Conservation (phyloP, 306 rosid species). For the Vigna unguiculata region DNA sequence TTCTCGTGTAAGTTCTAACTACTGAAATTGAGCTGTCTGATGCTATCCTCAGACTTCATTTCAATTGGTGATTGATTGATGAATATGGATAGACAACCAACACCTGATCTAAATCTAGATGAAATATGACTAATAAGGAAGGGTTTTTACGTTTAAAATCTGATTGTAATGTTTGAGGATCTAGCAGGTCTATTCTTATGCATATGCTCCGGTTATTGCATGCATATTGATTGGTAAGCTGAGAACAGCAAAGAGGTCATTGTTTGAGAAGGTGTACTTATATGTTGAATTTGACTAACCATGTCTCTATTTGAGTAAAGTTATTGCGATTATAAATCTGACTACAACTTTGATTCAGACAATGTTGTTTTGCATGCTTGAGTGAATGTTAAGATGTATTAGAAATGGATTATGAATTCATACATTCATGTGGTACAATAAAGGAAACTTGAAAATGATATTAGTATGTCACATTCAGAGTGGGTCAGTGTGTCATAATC, state of each 20-base stretch:
- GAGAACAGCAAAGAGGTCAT: background rate
- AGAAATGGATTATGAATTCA: background rate
- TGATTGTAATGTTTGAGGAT: conserved; percentile 20
- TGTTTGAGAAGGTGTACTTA: conserved; percentile 7
- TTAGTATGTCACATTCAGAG: conserved; percentile 40
- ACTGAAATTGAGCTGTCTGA: background rate
- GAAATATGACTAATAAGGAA: background rate
- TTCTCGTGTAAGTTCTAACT: background rate
- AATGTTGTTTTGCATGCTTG: background rate
- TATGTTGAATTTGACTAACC: conserved; percentile 35
- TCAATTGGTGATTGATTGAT: background rate
- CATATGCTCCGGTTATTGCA: background rate
- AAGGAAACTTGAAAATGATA: conserved; percentile 1
- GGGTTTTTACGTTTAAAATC: conserved; percentile 16
- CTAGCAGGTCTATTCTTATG: conserved; percentile 1
- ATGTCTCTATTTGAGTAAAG: background rate
- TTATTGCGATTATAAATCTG: background rate
- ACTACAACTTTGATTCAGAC: background rate
- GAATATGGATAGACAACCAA: background rate
- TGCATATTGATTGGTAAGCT: background rate
- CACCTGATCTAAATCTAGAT: no score
- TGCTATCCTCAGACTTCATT: background rate
- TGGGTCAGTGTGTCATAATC: conserved; percentile 43
- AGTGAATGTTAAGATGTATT: conserved; percentile 1
- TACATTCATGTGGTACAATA: background rate